Evolutionary conservation across 768 basidiomycete species (phyloP).

Genomic region (Mycena sanguinolenta): DNA sequence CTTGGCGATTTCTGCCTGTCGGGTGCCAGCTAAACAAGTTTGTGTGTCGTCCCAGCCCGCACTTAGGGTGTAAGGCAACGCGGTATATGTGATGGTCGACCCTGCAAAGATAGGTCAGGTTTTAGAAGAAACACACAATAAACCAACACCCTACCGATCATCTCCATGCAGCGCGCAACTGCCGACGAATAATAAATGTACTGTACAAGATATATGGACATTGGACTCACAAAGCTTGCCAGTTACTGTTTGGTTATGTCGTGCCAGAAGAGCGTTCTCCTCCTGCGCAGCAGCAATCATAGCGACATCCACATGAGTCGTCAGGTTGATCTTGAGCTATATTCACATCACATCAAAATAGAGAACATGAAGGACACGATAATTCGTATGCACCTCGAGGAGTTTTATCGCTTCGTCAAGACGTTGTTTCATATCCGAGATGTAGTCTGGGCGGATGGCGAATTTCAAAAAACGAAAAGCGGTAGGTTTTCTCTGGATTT

Average conservation of each 20-base stretch:
- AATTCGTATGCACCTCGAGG: background rate
- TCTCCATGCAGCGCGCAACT: slow-evolving; percentile 5
- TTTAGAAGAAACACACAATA: background rate
- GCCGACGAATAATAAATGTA: background rate
- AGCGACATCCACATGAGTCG: slow-evolving; percentile 4
- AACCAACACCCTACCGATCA: background rate
- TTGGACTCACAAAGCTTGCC: background rate
- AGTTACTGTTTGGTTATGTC: background rate
- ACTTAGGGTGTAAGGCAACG: background rate
- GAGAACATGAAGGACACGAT: background rate
- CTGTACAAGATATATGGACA: background rate
- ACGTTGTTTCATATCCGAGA: slow-evolving; percentile 1
- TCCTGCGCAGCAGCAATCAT: background rate
- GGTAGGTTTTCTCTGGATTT: background rate
- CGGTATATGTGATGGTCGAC: background rate
- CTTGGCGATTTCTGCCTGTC: background rate
- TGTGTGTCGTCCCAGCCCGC: slow-evolving; percentile 13
- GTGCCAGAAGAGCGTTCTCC: background rate
- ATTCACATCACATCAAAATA: too few relatives aligned
- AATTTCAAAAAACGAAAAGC: background rate
- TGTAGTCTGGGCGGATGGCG: background rate
- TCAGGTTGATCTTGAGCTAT: background rate
- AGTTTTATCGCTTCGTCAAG: slow-evolving; percentile 8
- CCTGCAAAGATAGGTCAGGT: background rate
- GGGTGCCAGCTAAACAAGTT: background rate